Evolutionary conservation across 768 basidiomycete species (phyloP), one percentile per base, ranked within the genome.

Genomic region (Leucocoprinus birnbaumii): DNA sequence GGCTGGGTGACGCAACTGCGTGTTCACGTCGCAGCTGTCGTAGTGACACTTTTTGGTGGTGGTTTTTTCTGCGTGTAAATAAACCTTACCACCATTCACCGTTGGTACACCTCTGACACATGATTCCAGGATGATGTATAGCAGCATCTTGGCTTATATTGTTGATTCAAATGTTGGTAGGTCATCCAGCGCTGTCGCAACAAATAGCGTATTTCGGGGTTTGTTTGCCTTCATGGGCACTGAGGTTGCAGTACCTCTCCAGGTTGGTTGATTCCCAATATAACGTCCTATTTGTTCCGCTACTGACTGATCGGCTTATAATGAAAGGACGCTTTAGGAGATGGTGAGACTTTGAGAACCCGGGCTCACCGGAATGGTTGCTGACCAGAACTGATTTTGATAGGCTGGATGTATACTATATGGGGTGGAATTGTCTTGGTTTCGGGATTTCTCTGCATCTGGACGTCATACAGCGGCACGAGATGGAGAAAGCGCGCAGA

Each of bases 1-100:
- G 62, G 60, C 51, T 63, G 91, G 93, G 75, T 85, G 3, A 81
- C 77, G 42, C 71, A 86, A 53, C 65, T 83, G 57, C 81, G 81
- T 37, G 74, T 83, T 2, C 76, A 87, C 59, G 72, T 93, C 40
- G 78, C 84, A 1, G 86, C 78, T 0, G 73, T 91, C 21, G 85
- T 89, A 63, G 74, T 89, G 8, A 76, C 83, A 65, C 73, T 94
- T 9, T 89, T 93, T 69, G 63, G 85, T 40, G 73, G 79, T 16
- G 93, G 91, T 14, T 86, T 91, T 63, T 81, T 85, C 58, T 78
- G 82, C 10, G 85, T 89, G 89, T 91, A 59, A 63, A 84, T 67
- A 13, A 26, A 25, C 2, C 19, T 26, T 46, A n/a, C 10, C 2
- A 3, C 27, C 24, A 11, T n/a, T 4, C 16, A 5, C 3, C n/a